Percentiles rank a stretch among this genome's conserved stretches.
Conservation (phyloP, 225 moss, liverwort and hornwort species). For the Bryum argenteum region DNA sequence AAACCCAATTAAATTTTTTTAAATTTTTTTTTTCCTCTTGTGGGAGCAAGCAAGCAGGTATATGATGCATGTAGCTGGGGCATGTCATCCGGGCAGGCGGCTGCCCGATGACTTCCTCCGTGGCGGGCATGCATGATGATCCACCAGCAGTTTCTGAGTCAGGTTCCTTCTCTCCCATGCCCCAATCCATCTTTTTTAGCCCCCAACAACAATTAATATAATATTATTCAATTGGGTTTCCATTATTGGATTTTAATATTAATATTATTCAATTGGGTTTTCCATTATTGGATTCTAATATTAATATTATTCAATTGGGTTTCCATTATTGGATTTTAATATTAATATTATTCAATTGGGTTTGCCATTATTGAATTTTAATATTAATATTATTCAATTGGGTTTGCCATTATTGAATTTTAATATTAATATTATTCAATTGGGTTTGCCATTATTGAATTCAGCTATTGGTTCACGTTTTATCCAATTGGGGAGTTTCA, state of each 20-base stretch:
- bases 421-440: too few species aligned
- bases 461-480: too few species aligned
- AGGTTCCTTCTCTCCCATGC: conserved; percentile 6
- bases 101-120: accelerated
- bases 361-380: background rate
- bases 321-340: too few species aligned
- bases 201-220: background rate
- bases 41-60: background rate
- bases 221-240: background rate
- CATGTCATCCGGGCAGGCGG: background rate
- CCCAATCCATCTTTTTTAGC: background rate
- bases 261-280: too few species aligned
- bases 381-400: too few species aligned
- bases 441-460: too few species aligned
- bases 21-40: too few species aligned
- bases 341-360: background rate
- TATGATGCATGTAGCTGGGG: background rate
- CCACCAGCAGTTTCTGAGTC: background rate
- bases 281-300: too few species aligned
- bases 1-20: background rate
- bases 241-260: background rate
- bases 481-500: too few species aligned
- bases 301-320: too few species aligned
- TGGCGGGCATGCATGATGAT: conserved; percentile 2
- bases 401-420: too few species aligned